Conservation (phyloP, 345 rosid genomes). For the Aurinia saxatilis region DNA sequence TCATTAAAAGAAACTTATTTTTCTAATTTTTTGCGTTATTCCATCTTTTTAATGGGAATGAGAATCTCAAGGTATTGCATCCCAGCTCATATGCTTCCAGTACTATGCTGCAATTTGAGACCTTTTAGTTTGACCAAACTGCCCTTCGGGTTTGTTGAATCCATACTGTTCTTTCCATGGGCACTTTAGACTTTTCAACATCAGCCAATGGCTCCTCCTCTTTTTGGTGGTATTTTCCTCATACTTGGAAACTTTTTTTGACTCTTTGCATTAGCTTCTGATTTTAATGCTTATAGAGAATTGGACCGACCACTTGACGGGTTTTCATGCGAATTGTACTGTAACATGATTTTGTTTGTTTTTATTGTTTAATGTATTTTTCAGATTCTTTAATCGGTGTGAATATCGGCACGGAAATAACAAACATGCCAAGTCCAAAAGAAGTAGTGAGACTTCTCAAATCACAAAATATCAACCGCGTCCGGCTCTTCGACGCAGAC, state of each 20-base stretch:
- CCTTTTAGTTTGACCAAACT: neutral
- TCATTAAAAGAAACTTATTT: neutral
- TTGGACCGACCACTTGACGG: constrained; percentile 5
- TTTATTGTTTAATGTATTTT: too few species aligned
- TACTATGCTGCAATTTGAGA: neutral
- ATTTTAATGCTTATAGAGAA: neutral
- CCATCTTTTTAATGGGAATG: constrained; percentile 22
- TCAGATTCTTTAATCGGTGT: constrained; percentile 82
- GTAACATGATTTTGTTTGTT: neutral
- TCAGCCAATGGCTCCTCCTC: neutral
- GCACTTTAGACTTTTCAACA: neutral
- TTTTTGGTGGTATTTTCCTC: neutral
- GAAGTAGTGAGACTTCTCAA: constrained; percentile 81
- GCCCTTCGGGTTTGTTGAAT: neutral
- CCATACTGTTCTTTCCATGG: neutral
- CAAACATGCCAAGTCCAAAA: constrained; percentile 86
- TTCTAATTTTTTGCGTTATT: neutral
- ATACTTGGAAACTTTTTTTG: neutral
- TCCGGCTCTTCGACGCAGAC: constrained; percentile 85
- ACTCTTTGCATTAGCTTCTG: constrained; percentile 4
- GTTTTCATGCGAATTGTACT: constrained; percentile 1
- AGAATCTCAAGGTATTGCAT: constrained; percentile 33
- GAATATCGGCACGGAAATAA: constrained; percentile 80
- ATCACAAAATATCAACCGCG: constrained; percentile 72
- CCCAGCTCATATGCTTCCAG: constrained; percentile 31